phyloP scores from a whole-genome alignment of 2,329 filamentous ascomycete species.

The Shiraia bambusicola region DNA sequence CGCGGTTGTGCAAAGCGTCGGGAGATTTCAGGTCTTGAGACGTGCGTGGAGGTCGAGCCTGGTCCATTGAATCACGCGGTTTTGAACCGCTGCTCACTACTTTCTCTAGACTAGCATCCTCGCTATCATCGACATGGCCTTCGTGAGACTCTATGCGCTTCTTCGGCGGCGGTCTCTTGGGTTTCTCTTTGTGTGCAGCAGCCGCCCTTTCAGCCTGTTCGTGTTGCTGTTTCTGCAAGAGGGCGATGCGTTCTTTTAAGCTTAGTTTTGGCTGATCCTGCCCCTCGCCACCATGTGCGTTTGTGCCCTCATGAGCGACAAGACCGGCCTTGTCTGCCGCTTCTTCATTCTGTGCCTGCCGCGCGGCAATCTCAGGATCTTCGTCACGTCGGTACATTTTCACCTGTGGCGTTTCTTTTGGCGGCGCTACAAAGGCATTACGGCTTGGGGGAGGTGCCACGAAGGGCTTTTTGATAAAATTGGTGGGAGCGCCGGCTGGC shows the following conservation, averaged over 20 bases:
- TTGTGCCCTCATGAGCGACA: conserved; percentile 41
- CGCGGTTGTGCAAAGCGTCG: conserved; percentile 47
- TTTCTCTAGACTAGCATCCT: conserved; percentile 42
- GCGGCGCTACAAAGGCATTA: conserved; percentile 85
- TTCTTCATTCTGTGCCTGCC: conserved; percentile 65
- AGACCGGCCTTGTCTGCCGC: conserved; percentile 70
- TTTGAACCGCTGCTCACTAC: conserved; percentile 37
- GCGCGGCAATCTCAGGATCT: conserved; percentile 67
- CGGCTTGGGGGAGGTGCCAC: conserved; percentile 92
- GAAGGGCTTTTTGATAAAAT: conserved; percentile 95
- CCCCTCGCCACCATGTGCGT: conserved; percentile 56
- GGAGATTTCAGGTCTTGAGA: conserved; percentile 45
- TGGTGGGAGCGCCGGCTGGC: conserved; percentile 62
- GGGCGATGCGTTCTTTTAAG: conserved; percentile 90
- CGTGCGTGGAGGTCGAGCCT: conserved; percentile 41
- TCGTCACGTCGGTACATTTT: conserved; percentile 86
- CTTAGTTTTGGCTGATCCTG: conserved; percentile 90
- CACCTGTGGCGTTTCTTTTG: conserved; percentile 67
- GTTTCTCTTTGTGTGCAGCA: conserved; percentile 80
- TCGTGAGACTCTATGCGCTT: conserved; percentile 60
- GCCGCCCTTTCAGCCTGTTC: conserved; percentile 84
- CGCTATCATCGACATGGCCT: conserved; percentile 31
- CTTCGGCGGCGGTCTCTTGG: conserved; percentile 68
- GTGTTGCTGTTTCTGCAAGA: conserved; percentile 89
- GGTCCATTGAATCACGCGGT: conserved; percentile 45